These are phyloP conservation scores for Rosa lucieae DNA, from an alignment of 306 rosid species.

Conservation along the genomic window DNA sequence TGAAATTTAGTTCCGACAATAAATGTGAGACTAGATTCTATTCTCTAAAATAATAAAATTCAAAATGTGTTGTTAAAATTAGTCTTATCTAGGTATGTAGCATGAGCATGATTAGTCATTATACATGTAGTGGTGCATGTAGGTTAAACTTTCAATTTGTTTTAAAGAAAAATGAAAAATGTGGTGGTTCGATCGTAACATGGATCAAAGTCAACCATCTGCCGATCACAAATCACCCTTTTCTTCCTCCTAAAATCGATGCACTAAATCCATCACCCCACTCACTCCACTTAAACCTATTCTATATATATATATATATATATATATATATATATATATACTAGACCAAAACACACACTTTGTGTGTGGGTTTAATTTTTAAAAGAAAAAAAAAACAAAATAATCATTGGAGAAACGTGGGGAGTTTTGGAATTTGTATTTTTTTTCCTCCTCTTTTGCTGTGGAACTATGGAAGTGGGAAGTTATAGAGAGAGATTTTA, in stretches of 20 bases:
- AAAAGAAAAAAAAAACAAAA: no score
- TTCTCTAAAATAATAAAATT: no score
- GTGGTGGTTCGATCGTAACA: constrained; percentile 18
- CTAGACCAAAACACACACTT: no score
- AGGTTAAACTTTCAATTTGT: not conserved
- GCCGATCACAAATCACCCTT: constrained; percentile 7
- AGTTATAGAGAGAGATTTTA: no score
- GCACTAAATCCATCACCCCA: constrained; percentile 21
- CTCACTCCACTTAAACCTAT: not conserved
- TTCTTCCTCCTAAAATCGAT: not conserved
- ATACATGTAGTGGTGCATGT: not conserved
- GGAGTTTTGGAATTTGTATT: no score
- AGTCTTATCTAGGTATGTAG: not conserved
- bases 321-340: no score
- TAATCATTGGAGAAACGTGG: no score
- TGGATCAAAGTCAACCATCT: constrained; percentile 42
- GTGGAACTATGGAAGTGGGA: no score
- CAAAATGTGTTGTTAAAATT: not conserved
- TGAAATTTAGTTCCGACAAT: no score
- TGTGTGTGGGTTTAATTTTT: no score
- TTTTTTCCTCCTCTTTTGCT: no score
- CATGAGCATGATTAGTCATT: not conserved
- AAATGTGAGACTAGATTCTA: not conserved
- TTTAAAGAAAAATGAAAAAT: not conserved
- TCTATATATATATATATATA: no score